Percentiles rank a stretch among this genome's conserved stretches.
Conservation (phyloP, 306 rosid species). For the Cercis canadensis region DNA sequence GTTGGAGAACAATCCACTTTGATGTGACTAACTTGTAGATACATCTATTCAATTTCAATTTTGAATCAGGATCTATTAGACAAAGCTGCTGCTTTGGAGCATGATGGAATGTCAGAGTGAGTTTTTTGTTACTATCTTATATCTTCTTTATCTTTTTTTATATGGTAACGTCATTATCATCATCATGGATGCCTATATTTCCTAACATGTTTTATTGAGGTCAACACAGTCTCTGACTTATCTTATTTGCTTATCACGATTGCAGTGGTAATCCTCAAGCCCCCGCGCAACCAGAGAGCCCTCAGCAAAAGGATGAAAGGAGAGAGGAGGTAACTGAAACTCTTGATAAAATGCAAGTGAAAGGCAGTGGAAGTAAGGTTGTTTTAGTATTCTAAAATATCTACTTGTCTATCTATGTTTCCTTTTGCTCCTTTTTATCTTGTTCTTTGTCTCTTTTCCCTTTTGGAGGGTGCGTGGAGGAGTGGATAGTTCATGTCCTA, state of each 20-base stretch:
- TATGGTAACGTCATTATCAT: no score
- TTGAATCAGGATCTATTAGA: constrained; percentile 76
- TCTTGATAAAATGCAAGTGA: constrained; percentile 42
- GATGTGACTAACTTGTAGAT: neutral
- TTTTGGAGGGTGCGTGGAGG: constrained; percentile 23
- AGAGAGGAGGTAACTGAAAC: constrained; percentile 54
- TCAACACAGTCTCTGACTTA: neutral
- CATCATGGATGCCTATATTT: neutral
- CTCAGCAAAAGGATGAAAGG: constrained; percentile 52
- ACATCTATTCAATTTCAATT: constrained; percentile 25
- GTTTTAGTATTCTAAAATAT: constrained; percentile 25
- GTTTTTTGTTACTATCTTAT: neutral
- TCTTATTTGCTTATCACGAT: constrained; percentile 16
- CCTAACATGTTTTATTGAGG: neutral
- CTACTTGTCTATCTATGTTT: constrained; percentile 17
- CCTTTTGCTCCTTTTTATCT: neutral
- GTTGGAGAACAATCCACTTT: neutral
- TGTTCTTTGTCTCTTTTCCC: constrained; percentile 10
- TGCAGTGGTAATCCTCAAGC: constrained; percentile 52
- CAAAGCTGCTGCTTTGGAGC: constrained; percentile 62
- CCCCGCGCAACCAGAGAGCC: constrained; percentile 36
- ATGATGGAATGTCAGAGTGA: constrained; percentile 57
- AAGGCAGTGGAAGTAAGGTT: constrained; percentile 52
- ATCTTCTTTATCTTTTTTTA: neutral
- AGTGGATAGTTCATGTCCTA: neutral